Evolutionary conservation across 2,329 filamentous ascomycete genomes (phyloP).

Genomic region (Cytospora mali): DNA sequence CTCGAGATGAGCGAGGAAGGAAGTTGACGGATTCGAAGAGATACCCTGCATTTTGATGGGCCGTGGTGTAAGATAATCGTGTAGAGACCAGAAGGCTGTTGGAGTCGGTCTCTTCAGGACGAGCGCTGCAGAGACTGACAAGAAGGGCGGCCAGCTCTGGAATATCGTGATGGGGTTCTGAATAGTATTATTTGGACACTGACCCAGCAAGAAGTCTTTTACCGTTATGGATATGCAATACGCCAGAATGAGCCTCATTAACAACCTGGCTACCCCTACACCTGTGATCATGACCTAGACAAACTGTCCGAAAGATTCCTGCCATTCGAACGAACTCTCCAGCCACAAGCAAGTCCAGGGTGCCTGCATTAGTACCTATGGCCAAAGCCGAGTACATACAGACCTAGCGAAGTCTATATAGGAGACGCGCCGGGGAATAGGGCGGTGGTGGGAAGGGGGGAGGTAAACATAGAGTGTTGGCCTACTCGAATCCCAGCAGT

Average conservation of each 20-base stretch:
- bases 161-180: not conserved
- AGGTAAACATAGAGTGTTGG: not conserved
- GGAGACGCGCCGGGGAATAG: too few relatives aligned
- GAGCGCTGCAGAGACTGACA: slow-evolving; percentile 1
- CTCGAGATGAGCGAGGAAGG: not conserved
- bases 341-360: not conserved
- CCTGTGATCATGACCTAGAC: not conserved
- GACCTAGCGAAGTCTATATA: too few relatives aligned
- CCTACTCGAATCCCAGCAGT: slow-evolving; percentile 58
- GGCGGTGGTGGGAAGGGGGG: not conserved
- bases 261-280: not conserved
- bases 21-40: not conserved
- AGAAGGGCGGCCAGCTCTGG: not conserved
- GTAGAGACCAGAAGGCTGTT: not conserved
- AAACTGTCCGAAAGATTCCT: not conserved
- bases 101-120: not conserved
- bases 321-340: not conserved
- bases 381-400: not conserved
- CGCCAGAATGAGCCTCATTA: not conserved
- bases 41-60: not conserved
- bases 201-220: not conserved
- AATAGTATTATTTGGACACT: not conserved
- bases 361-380: not conserved
- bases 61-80: not conserved
- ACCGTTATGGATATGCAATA: not conserved